Evolutionary conservation across 2,329 filamentous ascomycete genomes (phyloP).

Genomic region (Penicillium thymicola): DNA sequence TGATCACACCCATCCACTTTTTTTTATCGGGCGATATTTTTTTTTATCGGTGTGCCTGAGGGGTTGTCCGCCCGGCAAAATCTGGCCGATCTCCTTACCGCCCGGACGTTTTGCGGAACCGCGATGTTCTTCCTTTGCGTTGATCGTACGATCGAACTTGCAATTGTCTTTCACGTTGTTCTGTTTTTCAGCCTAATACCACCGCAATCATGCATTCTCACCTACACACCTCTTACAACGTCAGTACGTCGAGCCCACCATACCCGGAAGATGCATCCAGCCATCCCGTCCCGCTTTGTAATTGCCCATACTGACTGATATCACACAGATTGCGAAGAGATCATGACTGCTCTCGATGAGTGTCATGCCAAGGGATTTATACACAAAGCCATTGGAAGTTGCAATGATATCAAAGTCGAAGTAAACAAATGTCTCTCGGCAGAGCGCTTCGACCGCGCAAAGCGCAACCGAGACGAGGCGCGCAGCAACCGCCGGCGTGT

Average conservation of each 20-base stretch:
- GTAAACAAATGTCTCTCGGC: conserved; percentile 81
- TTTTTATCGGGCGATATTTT: conserved; percentile 29
- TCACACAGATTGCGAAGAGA: conserved; percentile 79
- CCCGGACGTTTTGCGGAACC: conserved; percentile 18
- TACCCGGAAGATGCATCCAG: not conserved
- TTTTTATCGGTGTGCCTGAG: conserved; percentile 26
- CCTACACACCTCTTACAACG: conserved; percentile 87
- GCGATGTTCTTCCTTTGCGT: conserved; percentile 9
- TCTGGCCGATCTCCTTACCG: conserved; percentile 23
- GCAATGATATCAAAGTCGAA: conserved; percentile 78
- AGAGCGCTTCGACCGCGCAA: conserved; percentile 75
- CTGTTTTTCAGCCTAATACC: not conserved
- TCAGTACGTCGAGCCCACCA: conserved; percentile 56
- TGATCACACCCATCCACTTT: conserved; percentile 21
- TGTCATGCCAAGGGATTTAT: conserved; percentile 92
- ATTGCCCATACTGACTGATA: conserved; percentile 3
- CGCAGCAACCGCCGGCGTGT: conserved; percentile 69
- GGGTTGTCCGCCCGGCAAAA: conserved; percentile 35
- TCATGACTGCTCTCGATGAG: conserved; percentile 91
- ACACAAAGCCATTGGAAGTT: conserved; percentile 85
- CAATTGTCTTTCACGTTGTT: conserved; percentile 6
- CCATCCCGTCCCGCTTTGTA: not conserved
- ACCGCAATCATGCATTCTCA: conserved; percentile 83
- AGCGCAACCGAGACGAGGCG: conserved; percentile 68
- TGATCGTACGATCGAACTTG: not conserved